phyloP scores from a whole-genome alignment of 73 alveolate species.

The Symbiodinium pilosum region DNA sequence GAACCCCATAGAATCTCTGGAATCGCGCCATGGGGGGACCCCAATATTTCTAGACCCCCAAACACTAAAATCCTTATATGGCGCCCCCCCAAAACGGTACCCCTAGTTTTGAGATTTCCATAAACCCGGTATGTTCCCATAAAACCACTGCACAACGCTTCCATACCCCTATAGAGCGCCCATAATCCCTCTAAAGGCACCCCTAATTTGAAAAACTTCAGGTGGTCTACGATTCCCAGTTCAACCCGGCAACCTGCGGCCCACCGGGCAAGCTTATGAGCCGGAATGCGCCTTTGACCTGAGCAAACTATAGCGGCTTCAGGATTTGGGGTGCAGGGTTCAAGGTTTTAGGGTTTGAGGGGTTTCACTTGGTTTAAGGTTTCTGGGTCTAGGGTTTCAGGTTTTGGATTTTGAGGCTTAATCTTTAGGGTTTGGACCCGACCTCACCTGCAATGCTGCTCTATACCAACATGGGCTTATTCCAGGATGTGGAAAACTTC shows the following conservation, averaged over 20 bases:
- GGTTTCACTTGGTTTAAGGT: no score
- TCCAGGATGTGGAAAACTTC: background rate
- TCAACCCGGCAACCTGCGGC: constrained; percentile 78
- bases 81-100: background rate
- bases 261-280: constrained; percentile 71
- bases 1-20: background rate
- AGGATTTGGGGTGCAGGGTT: background rate
- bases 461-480: no score
- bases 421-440: no score
- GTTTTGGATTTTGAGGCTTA: background rate
- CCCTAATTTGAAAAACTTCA: no score
- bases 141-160: no score
- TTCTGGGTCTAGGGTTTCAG: background rate
- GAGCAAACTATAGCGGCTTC: background rate
- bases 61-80: background rate
- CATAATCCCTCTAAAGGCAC: no score
- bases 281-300: background rate
- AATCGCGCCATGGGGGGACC: background rate
- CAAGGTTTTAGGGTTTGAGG: background rate
- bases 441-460: no score
- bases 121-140: no score
- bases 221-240: constrained; percentile 86
- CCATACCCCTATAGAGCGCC: no score
- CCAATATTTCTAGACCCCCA: background rate
- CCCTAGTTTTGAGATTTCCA: background rate